Percentiles rank a stretch among this genome's conserved stretches.
phyloP scores from a whole-genome alignment of 306 rosid species.

The Vachellia collinsii region DNA sequence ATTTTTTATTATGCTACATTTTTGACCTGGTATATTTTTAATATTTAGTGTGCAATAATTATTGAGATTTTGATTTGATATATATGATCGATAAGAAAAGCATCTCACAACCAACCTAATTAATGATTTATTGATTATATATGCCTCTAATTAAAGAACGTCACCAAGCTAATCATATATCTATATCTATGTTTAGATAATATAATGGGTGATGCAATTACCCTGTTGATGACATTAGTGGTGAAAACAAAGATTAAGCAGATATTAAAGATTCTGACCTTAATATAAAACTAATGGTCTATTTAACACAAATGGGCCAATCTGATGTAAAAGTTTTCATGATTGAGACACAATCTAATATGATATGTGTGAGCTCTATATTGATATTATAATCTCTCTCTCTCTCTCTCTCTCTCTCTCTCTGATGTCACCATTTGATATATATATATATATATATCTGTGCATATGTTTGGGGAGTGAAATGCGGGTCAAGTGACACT shows the following conservation, averaged over 20 bases:
- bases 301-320: constrained; percentile 4
- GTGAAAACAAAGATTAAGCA: constrained; percentile 6
- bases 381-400: background rate
- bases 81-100: background rate
- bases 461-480: background rate
- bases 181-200: background rate
- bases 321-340: background rate
- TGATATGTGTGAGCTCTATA: background rate
- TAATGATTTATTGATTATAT: constrained; percentile 6
- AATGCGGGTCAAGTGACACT: constrained; percentile 16
- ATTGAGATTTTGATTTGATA: background rate
- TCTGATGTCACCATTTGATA: background rate
- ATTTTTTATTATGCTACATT: background rate
- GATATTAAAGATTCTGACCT: constrained; percentile 18
- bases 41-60: background rate
- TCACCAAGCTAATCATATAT: background rate
- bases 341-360: background rate
- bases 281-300: background rate
- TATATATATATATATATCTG: background rate
- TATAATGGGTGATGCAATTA: constrained; percentile 21
- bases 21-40: background rate
- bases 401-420: background rate
- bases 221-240: constrained; percentile 3
- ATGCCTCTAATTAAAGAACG: background rate
- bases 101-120: background rate